A percentile compares a stretch with the other conserved stretches of the same genome.
Conservation (phyloP, 768 basidiomycete species). For the Hydnomerulius pinastri region DNA sequence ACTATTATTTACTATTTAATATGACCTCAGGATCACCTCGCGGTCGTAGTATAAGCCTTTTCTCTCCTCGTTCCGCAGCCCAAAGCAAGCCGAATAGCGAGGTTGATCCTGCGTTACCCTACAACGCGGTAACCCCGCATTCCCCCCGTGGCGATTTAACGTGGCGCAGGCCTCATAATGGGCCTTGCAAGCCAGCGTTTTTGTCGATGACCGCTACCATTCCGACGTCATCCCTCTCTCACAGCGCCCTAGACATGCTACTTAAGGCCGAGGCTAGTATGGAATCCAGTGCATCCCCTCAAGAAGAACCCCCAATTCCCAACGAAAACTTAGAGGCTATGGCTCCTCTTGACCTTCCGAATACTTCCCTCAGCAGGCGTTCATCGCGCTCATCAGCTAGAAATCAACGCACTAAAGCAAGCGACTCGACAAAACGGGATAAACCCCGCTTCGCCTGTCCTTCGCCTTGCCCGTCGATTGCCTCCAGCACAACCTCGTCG, state of each 20-base stretch:
- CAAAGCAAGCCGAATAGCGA: conserved; percentile 19
- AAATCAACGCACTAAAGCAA: conserved; percentile 23
- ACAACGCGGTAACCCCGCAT: conserved; percentile 36
- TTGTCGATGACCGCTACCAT: conserved; percentile 22
- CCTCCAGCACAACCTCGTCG: conserved; percentile 21
- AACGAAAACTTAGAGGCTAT: conserved; percentile 21
- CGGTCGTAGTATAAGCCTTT: conserved; percentile 36
- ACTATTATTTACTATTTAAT: conserved; percentile 14
- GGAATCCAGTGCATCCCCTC: conserved; percentile 16
- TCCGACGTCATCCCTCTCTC: conserved; percentile 36
- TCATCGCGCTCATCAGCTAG: conserved; percentile 33
- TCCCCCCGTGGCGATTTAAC: conserved; percentile 27
- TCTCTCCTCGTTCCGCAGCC: conserved; percentile 31
- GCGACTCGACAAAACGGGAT: conserved; percentile 29
- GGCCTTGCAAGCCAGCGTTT: conserved; percentile 23
- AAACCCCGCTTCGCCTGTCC: conserved; percentile 30
- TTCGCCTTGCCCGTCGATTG: conserved; percentile 30
- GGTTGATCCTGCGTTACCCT: conserved; percentile 23
- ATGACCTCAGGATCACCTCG: conserved; percentile 28
- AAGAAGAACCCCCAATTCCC: conserved; percentile 12
- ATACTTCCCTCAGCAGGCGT: conserved; percentile 26
- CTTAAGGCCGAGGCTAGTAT: conserved; percentile 31
- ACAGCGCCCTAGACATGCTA: conserved; percentile 31
- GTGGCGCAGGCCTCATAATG: conserved; percentile 24
- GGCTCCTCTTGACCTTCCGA: conserved; percentile 26